Evolutionary conservation across 768 basidiomycete species (phyloP), one percentile per base, ranked within the genome.

Genomic region (Tulasnella sp.): DNA sequence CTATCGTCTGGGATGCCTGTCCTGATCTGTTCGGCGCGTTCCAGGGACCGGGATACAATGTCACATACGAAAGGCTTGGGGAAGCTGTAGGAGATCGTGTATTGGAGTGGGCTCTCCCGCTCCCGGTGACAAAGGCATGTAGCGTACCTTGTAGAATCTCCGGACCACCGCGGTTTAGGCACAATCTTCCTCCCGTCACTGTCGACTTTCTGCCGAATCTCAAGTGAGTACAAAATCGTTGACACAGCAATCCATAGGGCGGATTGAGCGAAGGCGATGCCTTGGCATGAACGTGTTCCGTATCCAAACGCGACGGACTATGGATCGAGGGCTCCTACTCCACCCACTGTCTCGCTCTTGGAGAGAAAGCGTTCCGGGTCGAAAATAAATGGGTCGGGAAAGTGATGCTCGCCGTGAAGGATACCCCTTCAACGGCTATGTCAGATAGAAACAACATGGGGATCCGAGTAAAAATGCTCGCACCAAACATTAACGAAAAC

Each of bases 401-500:
- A 53, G 29, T 38, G 32, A 17, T 53, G 19, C 42, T 32, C 21
- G 32, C 38, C 32, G 17, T 53, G 52, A 13, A 41, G 42, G 32
- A 53, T 53, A 24, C 52, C 52, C 23, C 52, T 53, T 24, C 11
- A 34, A 8, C 50, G 7, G 29, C 50, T 41, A n/a, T 4, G 24
- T 7, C 13, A 15, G 32, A 7, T 9, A n/a, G 7, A 38, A 24
- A 11, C 13, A 41, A 13, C 13, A 4, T 42, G 58, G 42, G 8
- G 30, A 10, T 38, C n/a, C 23, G 19, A 27, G 4, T 24, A 11
- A 5, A n/a, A 19, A 17, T 7, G 2, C 4, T 58, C 61, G 9
- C 17, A 62, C 62, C 62, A 53, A 23, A 61, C 61, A 45, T 63
- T 63, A 19, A 47, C 41, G 29, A 63, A 26, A 17, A 63, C 44